These are phyloP conservation scores for Geotrichum fermentans DNA, from an alignment of 1,139 yeast genomes.

Conservation along the genomic window DNA sequence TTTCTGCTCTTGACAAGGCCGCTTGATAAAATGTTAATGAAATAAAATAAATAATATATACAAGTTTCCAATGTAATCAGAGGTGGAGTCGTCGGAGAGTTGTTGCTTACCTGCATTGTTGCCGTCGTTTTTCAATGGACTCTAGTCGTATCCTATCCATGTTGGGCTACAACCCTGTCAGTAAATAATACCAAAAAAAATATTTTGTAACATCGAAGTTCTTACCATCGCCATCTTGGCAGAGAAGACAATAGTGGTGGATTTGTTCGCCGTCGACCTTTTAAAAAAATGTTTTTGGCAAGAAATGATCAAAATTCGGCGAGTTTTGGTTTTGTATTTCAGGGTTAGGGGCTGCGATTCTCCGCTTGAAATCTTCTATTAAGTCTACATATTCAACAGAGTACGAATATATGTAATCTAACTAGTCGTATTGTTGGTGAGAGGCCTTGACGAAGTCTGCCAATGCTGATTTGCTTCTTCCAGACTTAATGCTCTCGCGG, in stretches of 20 bases:
- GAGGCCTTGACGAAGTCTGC: slow-evolving; percentile 49
- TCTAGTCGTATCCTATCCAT: slow-evolving; percentile 45
- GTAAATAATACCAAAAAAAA: no score
- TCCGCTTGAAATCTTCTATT: no score
- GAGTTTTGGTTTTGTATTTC: no score
- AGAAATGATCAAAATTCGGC: no score
- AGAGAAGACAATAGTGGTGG: no score
- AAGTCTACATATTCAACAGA: no score
- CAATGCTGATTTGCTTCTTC: slow-evolving; percentile 60
- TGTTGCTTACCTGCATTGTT: slow-evolving; percentile 37
- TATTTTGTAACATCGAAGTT: not conserved
- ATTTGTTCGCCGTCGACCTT: no score
- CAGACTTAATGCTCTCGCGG: slow-evolving; percentile 57
- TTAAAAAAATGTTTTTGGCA: no score
- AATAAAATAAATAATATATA: not conserved
- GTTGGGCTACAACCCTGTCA: slow-evolving; percentile 15
- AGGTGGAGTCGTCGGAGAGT: no score
- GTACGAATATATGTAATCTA: no score
- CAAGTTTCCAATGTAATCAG: no score
- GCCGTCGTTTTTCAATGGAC: slow-evolving; percentile 44
- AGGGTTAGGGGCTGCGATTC: no score
- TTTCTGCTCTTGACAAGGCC: slow-evolving; percentile 44
- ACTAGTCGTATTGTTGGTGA: slow-evolving; percentile 8
- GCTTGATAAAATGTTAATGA: slow-evolving; percentile 22
- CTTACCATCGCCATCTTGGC: slow-evolving; percentile 10